phyloP scores from a whole-genome alignment of 768 basidiomycete species.

The Russula virescens region DNA sequence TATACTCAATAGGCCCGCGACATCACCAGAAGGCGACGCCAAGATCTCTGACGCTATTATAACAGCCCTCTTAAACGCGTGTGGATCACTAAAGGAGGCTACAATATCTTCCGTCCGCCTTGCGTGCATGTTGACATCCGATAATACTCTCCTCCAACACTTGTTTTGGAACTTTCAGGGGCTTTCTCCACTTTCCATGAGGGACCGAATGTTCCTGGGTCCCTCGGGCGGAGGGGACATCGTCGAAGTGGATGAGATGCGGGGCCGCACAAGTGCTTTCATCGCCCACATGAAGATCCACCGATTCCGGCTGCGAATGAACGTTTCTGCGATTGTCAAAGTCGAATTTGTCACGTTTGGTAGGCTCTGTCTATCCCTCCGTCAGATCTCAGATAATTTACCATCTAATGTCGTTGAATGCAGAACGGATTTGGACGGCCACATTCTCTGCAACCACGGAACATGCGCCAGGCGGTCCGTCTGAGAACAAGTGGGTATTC shows the following conservation, averaged over 20 bases:
- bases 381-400: background rate
- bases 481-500: conserved; percentile 34
- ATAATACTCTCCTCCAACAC: conserved; percentile 55
- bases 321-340: conserved; percentile 48
- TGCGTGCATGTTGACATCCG: conserved; percentile 59
- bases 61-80: conserved; percentile 43
- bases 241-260: conserved; percentile 46
- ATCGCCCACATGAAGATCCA: conserved; percentile 46
- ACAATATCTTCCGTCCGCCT: conserved; percentile 45
- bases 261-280: conserved; percentile 39
- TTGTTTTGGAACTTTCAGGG: conserved; percentile 43
- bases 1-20: conserved; percentile 46
- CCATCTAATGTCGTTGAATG: background rate
- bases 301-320: conserved; percentile 66
- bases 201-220: conserved; percentile 43
- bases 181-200: conserved; percentile 46
- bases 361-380: conserved; percentile 21
- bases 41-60: conserved; percentile 34
- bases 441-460: conserved; percentile 33
- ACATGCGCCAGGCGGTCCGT: conserved; percentile 12
- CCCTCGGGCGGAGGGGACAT: conserved; percentile 41
- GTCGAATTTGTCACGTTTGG: conserved; percentile 65
- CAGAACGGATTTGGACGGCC: conserved; percentile 56
- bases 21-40: conserved; percentile 6
- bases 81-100: conserved; percentile 34